These are phyloP conservation scores for Corrigiola litoralis DNA, from an alignment of 179 eudicot species.

Conservation along the genomic window DNA sequence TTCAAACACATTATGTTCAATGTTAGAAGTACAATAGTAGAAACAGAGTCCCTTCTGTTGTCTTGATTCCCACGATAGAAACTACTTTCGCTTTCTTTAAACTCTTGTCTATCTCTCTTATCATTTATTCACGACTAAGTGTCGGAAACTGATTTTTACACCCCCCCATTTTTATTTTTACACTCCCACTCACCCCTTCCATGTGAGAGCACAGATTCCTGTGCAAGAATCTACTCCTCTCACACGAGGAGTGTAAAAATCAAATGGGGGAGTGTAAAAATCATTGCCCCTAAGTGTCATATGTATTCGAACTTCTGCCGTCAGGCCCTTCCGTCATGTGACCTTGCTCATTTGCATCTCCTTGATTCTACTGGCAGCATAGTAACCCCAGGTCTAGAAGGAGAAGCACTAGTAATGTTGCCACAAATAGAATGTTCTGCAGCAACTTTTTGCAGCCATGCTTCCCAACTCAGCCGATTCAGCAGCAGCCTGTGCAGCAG, in stretches of 20 bases:
- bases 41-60: slow-evolving; percentile 11
- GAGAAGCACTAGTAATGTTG: no score
- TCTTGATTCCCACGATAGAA: background rate
- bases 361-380: no score
- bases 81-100: slow-evolving; percentile 8
- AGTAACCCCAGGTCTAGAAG: slow-evolving; percentile 37
- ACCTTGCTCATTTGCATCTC: slow-evolving; percentile 19
- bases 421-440: slow-evolving; percentile 60
- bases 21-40: slow-evolving; percentile 8
- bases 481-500: slow-evolving; percentile 96
- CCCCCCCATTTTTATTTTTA: no score
- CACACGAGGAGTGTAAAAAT: no score
- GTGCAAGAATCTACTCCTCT: no score
- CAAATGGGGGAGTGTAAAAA: no score
- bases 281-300: no score
- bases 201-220: no score
- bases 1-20: slow-evolving; percentile 8
- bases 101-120: slow-evolving; percentile 2
- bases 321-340: slow-evolving; percentile 20
- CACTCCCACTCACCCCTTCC: no score
- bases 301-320: slow-evolving; percentile 8
- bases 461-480: slow-evolving; percentile 87
- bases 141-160: no score
- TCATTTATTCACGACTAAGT: no score
- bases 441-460: slow-evolving; percentile 92